Evolutionary conservation across 306 rosid species (phyloP), one percentile per base, ranked within the genome.

Genomic region (Spatholobus suberectus): DNA sequence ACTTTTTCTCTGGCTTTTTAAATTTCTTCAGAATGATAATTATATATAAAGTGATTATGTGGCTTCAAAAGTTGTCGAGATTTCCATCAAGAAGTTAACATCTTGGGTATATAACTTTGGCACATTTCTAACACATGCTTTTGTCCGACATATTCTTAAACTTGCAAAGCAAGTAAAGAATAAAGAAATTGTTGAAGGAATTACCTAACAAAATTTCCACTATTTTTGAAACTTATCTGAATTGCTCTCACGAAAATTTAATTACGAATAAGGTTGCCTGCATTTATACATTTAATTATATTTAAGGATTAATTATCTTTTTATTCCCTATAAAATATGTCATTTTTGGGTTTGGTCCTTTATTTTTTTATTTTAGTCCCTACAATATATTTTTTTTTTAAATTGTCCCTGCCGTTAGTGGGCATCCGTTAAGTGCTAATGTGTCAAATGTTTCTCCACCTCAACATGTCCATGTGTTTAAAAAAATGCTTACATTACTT

Each of bases 101-200:
- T 79, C 72, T 65, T 73, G 74, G 58, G 52, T 8, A 75, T 37
- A 75, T 9, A 59, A 59, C 55, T 14, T 38, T 69, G 69, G 34
- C 75, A 49, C 74, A 68, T 57, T 43, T 76, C 58, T 57, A 21
- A 43, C 78, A 76, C 58, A 11, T 83, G 78, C 15, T 67, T 41
- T 69, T 83, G 58, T 77, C 74, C 34, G 27, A 69, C 43, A 47
- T 47, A 46, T 23, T 58, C 82, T 27, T 58, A 77, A 59, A 46
- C 86, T 77, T 83, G 67, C 67, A 58, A 46, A 78, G 47, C 27
- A 83, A 83, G 86, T 37, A 69, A 77, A 47, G 79, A 83, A 83
- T 58, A 77, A 76, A 77, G 35, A 46, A 15, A 58, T 41, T 44
- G 55, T 44, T 76, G 72, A 69, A 76, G 77, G 54, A 67, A 66